Evolutionary conservation across 345 rosid species (phyloP), one percentile per base, ranked within the genome.

Genomic region (Brassica incana): DNA sequence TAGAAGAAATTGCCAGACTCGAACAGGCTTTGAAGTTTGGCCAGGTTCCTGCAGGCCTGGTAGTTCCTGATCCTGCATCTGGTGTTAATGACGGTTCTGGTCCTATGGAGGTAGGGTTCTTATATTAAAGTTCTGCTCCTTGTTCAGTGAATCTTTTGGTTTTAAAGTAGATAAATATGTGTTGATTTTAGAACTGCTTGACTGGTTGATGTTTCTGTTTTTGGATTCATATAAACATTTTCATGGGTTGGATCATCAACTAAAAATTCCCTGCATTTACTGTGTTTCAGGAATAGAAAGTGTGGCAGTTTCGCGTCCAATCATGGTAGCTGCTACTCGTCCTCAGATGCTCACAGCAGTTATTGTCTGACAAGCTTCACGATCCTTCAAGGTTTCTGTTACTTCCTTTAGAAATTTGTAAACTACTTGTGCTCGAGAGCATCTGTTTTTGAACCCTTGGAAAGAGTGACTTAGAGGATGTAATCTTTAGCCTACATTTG

Each of bases 1-100:
- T 96, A 65, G 98, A 96, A 88, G 99, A 96, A 87, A 97, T 96
- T 82, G 97, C 97, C 56, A 87, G 98, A 86, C 98, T 96, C 6
- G 99, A 96, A 79, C 87, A 93, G 98, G 99, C 97, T 75, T 75
- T 95, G 85, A 87, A 86, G 90, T 87, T 97, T 1, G 99, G 99
- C 29, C 98, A 89, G 86, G 86, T 95, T 83, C 99, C 99, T 20
- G 91, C 92, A 38, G 98, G 92, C 78, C 82, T 95, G 67, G 72
- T 83, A 74, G 84, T 89, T 77, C 85, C 87, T 2, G 91, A 86
- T 61, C 74, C 81, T 69, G 43, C 56, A 58, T 71, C 85, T 74
- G 85, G 78, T 56, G 79, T 72, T n/a, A 87, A 83, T 74, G 80
- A 80, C 58, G 98, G 86, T 75, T 61, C 90, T 80, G 85, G 79